A percentile compares a stretch with the other conserved stretches of the same genome.
phyloP scores from a whole-genome alignment of 768 basidiomycete species.

The Kwoniella heveanensis region DNA sequence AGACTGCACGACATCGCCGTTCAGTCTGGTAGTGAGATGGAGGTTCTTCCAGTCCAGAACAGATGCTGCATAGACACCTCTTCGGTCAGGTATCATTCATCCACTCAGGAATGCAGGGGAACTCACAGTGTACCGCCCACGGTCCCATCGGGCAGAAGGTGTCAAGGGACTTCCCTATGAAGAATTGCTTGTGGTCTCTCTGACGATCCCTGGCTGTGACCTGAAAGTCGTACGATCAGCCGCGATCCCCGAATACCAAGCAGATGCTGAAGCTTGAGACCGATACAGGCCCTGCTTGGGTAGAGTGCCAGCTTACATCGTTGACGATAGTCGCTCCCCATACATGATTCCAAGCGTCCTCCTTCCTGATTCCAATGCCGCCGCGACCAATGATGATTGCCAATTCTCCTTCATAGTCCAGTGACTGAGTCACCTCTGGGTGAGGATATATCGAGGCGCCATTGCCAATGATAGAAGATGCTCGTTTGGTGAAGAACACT shows the following conservation, averaged over 20 bases:
- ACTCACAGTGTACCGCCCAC: slow-evolving; percentile 35
- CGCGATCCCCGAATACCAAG: too few species aligned
- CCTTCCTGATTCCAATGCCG: slow-evolving; percentile 41
- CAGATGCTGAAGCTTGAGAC: too few species aligned
- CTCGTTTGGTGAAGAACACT: slow-evolving; percentile 54
- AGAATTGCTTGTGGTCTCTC: slow-evolving; percentile 53
- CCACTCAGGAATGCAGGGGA: neutral
- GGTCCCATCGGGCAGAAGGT: slow-evolving; percentile 53
- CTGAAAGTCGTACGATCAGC: too few species aligned
- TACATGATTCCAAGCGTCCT: slow-evolving; percentile 50
- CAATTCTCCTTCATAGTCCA: slow-evolving; percentile 54
- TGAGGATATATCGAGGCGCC: slow-evolving; percentile 42
- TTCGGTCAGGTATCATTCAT: too few species aligned
- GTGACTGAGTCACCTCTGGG: slow-evolving; percentile 35
- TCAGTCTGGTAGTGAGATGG: slow-evolving; percentile 39
- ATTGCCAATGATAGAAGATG: slow-evolving; percentile 44
- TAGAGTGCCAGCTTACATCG: slow-evolving; percentile 40
- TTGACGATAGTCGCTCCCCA: slow-evolving; percentile 47
- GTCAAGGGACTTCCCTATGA: slow-evolving; percentile 48
- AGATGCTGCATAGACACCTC: slow-evolving; percentile 25
- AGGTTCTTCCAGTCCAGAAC: slow-evolving; percentile 35
- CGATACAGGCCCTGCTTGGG: too few species aligned
- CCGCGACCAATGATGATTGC: slow-evolving; percentile 49
- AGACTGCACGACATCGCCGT: slow-evolving; percentile 41
- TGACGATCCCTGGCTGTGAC: slow-evolving; percentile 51